Evolutionary conservation across 345 rosid species (phyloP), one percentile per base, ranked within the genome.

Genomic region (Rhodamnia rubescens): DNA sequence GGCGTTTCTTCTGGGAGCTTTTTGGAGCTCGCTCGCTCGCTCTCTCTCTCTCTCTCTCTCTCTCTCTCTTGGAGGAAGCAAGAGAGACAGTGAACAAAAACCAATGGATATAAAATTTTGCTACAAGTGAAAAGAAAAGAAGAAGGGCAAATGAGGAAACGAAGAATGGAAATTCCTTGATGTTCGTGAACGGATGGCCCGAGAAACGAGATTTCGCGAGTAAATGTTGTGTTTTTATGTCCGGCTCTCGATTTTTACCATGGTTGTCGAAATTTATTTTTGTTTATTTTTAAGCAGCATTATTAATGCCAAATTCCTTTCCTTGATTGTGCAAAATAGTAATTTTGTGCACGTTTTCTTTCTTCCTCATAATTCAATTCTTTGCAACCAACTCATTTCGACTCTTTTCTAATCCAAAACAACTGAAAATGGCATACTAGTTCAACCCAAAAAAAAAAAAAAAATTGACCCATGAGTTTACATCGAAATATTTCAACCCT

Each of bases 151-250:
- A 90, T 87, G 10, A 82, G 84, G 93, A 88, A 84, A 78, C 53
- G 49, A 6, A 69, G 83, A 84, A 88, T 58, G 61, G 74, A n/a
- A 74, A 26, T 42, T 32, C 93, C 92, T 92, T 85, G 94, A 78
- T 87, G 81, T 87, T 91, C 91, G 92, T 83, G 94, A 92, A 86
- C 88, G 83, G 88, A 78, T 89, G 92, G 93, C 90, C 92, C 93
- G 89, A 87, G 89, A 89, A 88, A 89, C 89, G 91, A 91, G 93
- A 91, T 89, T 90, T 86, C 55, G 52, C 78, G 78, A 69, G 78
- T 69, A 20, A 69, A 32, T 22, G 32, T 36, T 11, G 24, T 69
- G 78, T 18, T 32, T 2, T 11, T 5, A 2, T 36, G 78, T 69
- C 47, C 47, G 11, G 47, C 78, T 10, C 24, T 36, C 78, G 78